Conservation (phyloP, 345 rosid species). For the Gossypium sturtianum region DNA sequence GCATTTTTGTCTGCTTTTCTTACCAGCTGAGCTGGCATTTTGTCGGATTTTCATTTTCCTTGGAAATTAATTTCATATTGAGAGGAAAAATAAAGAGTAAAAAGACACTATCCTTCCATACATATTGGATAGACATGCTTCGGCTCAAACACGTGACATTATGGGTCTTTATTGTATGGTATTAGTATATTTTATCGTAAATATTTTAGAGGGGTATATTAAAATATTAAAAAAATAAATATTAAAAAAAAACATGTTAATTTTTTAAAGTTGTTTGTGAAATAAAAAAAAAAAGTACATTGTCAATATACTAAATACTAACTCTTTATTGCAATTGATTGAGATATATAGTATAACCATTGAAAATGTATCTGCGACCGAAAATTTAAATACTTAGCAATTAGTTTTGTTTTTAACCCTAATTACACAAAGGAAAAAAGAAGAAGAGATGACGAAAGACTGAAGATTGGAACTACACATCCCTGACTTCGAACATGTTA, state of each 20-base stretch:
- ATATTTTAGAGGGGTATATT: too few species aligned
- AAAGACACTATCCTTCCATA: not conserved
- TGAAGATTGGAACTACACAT: conserved; percentile 20
- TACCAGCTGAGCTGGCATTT: not conserved
- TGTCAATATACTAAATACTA: not conserved
- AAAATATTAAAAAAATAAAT: not conserved
- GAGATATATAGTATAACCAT: not conserved
- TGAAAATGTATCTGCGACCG: not conserved
- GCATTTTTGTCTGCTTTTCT: not conserved
- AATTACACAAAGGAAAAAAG: not conserved
- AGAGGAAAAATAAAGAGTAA: not conserved
- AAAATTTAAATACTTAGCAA: not conserved
- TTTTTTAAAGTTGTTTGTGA: not conserved
- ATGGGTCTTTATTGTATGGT: not conserved
- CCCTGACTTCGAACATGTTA: conserved; percentile 60
- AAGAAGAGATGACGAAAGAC: not conserved
- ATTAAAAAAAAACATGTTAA: not conserved
- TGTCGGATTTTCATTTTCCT: not conserved
- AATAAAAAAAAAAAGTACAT: not conserved
- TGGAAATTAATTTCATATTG: not conserved
- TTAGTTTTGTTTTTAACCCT: not conserved
- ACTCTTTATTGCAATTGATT: not conserved
- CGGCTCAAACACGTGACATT: not conserved
- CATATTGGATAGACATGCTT: conserved; percentile 8
- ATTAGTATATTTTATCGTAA: not conserved